These are phyloP conservation scores for Saccharomycopsis sp. DNA, from an alignment of 805 yeast species.

Conservation along the genomic window DNA sequence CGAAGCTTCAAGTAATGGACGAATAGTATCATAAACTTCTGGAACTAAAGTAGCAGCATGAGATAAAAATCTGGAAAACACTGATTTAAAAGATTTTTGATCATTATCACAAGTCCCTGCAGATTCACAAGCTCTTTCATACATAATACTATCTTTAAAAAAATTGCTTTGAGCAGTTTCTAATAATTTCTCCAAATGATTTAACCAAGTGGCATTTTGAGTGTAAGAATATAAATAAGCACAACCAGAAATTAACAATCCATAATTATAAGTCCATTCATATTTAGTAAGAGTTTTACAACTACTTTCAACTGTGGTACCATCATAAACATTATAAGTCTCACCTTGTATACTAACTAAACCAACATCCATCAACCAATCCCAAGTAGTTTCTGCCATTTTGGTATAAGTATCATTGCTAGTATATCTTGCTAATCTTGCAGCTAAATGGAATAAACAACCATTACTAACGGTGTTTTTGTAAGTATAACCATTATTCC, in stretches of 20 bases:
- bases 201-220: constrained; percentile 46
- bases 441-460: constrained; percentile 68
- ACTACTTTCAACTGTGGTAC: constrained; percentile 43
- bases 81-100: constrained; percentile 68
- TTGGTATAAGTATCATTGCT: constrained; percentile 61
- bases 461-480: constrained; percentile 87
- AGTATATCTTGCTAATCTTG: constrained; percentile 75
- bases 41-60: constrained; percentile 54
- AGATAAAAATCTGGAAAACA: constrained; percentile 54
- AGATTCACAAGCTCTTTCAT: constrained; percentile 64
- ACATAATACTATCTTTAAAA: constrained; percentile 42
- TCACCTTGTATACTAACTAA: constrained; percentile 33
- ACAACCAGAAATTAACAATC: constrained; percentile 54
- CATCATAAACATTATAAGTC: constrained; percentile 18
- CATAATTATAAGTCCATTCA: constrained; percentile 73
- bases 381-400: constrained; percentile 62
- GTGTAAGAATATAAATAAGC: constrained; percentile 62
- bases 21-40: constrained; percentile 35
- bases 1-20: constrained; percentile 36
- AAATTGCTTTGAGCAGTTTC: constrained; percentile 36
- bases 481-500: constrained; percentile 82
- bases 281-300: constrained; percentile 41
- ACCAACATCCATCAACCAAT: constrained; percentile 52
- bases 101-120: constrained; percentile 51
- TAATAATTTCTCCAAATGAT: constrained; percentile 40